Evolutionary conservation across 176 grass and related monocot species (phyloP).

Genomic region (Stipa capillata): DNA sequence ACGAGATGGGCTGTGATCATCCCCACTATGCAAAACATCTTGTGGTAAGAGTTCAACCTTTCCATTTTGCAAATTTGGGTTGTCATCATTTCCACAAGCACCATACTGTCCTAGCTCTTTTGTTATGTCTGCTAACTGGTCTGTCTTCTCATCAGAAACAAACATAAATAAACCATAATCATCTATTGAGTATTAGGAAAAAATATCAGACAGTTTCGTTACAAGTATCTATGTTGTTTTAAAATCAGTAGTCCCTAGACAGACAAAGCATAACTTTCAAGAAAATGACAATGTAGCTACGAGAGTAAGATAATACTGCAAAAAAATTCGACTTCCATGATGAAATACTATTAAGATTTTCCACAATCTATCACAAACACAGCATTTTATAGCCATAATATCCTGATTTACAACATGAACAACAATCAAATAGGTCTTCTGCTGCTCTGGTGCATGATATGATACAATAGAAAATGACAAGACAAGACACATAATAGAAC

Average conservation of each 20-base stretch:
- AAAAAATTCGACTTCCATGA: not conserved
- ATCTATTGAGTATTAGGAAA: constrained; percentile 4
- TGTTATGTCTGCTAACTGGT: constrained; percentile 3
- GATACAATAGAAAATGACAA: constrained; percentile 21
- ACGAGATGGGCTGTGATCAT: constrained; percentile 7
- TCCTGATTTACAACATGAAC: not conserved
- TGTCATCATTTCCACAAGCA: constrained; percentile 14
- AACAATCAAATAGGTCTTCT: not conserved
- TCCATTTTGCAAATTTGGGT: not conserved
- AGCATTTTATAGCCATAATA: constrained; percentile 15
- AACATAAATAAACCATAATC: constrained; percentile 36
- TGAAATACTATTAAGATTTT: constrained; percentile 2
- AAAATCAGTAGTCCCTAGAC: not conserved
- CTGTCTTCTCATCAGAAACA: constrained; percentile 40
- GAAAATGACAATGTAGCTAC: not conserved
- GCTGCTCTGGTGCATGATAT: not conserved
- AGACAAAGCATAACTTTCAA: not conserved
- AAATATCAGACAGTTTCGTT: not conserved
- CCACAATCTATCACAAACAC: constrained; percentile 22
- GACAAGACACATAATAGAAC: constrained; percentile 15
- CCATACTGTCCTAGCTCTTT: constrained; percentile 11
- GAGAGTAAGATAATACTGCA: not conserved
- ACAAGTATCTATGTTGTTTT: not conserved
- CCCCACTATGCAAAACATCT: not conserved
- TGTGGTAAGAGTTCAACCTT: constrained; percentile 1